These are phyloP conservation scores for Artemisia tridentata DNA, from an alignment of 129 eudicot species.

Conservation along the genomic window DNA sequence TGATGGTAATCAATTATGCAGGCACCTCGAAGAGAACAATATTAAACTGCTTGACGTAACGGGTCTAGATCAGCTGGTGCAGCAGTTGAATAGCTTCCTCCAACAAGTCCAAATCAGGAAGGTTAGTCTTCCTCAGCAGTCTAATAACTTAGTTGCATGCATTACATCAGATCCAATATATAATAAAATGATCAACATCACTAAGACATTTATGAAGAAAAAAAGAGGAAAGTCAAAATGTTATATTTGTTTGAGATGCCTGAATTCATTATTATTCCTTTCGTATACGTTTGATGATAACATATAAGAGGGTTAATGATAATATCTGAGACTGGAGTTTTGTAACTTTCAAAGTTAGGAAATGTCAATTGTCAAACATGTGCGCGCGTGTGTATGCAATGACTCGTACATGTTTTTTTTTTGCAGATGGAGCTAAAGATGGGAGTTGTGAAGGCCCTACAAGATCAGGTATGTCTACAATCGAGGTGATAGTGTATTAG, in stretches of 20 bases:
- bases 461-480: slow-evolving; percentile 26
- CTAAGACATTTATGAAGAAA: neutral
- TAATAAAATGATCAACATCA: neutral
- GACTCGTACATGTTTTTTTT: neutral
- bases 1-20: slow-evolving; percentile 13
- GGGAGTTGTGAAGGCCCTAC: slow-evolving; percentile 26
- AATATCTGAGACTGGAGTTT: neutral
- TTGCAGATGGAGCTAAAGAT: slow-evolving; percentile 29
- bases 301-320: neutral
- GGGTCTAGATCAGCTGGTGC: slow-evolving; percentile 21
- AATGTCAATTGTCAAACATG: neutral
- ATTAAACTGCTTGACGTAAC: slow-evolving; percentile 21
- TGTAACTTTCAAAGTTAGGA: neutral
- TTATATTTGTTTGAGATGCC: too few species aligned
- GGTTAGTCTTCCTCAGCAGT: slow-evolving; percentile 18
- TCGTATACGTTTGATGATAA: neutral
- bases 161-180: neutral
- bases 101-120: slow-evolving; percentile 22
- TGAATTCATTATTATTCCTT: neutral
- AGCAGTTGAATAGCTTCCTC: slow-evolving; percentile 22
- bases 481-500: neutral
- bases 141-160: slow-evolving; percentile 4
- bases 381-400: neutral
- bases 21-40: slow-evolving; percentile 22
- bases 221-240: neutral